Evolutionary conservation across 2,329 filamentous ascomycete genomes (phyloP), one percentile per base, ranked within the genome.

Genomic region (Beauveria pseudobassiana): DNA sequence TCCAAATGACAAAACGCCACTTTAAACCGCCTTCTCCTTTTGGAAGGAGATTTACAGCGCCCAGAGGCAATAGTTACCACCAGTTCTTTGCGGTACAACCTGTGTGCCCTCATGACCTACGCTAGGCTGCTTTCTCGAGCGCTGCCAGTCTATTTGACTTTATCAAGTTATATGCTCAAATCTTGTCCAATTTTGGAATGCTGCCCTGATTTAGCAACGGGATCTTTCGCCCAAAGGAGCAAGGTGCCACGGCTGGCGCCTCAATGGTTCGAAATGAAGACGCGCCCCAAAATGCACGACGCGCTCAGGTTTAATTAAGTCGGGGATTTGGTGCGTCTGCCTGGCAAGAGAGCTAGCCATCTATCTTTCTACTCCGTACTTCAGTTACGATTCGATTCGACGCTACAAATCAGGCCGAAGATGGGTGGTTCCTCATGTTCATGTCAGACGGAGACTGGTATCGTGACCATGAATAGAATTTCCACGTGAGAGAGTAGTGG

Each of bases 401-500:
- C 12, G 30, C 30, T 5, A 34, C 30, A 14, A 34, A 14, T 34
- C 30, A 34, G 12, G 30, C 12, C 30, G 0, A 34, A 34, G 12
- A 34, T 12, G 30, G 12, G 28, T 8, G 16, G 24, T 26, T 9
- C 42, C 7, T 7, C 3, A 22, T 7, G 26, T 42, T 40, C 55
- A 42, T 22, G 38, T 55, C 42, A 28, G 45, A 50, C 45, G 42
- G 3, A 28, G 28, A 14, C 12, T 49, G 55, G 46, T 34, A 59
- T n/a, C 57, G 49, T 59, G 57, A 59, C 57, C 57, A 59, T 7
- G 8, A 5, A 58, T 24, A 51, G 20, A 14, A 57, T 24, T 46
- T 52, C 49, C 57, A 52, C 57, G 49, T 59, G 57, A 59, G 52
- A 49, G 38, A 12, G 30, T 26, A 26, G 42, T 34, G 49, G 22